Evolutionary conservation across 139 green algal species (phyloP).

Genomic region (Zygnema cylindricum): DNA sequence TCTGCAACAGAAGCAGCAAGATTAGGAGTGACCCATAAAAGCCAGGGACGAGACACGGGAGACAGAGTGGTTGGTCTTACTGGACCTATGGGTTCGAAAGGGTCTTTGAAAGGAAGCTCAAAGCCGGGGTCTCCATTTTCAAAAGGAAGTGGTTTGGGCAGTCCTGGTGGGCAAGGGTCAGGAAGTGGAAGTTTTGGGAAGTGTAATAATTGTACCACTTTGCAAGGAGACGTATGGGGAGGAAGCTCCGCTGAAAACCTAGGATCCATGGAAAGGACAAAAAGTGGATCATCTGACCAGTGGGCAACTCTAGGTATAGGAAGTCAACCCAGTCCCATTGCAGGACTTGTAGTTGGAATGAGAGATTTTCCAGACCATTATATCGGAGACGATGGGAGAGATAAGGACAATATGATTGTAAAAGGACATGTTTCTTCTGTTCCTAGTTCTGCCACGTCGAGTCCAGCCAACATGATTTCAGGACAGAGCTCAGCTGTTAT

Average conservation of each 20-base stretch:
- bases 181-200: neutral
- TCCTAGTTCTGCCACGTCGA: neutral
- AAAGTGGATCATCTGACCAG: neutral
- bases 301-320: neutral
- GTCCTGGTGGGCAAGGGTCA: neutral
- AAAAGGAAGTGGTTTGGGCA: neutral
- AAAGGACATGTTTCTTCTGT: neutral
- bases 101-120: neutral
- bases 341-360: neutral
- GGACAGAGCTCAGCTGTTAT: neutral
- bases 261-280: neutral
- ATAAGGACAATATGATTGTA: neutral
- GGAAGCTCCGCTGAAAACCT: neutral
- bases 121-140: neutral
- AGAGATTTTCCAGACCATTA: neutral
- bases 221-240: neutral
- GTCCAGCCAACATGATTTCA: neutral
- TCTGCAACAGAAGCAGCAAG: slow-evolving; percentile 10
- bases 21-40: neutral
- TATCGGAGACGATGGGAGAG: neutral
- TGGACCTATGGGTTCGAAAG: neutral
- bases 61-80: neutral
- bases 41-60: neutral
- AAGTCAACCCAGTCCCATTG: neutral
- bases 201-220: too few species aligned